Conservation (phyloP, 2,329 filamentous ascomycete species). For the Chalaropsis ovoidea region DNA sequence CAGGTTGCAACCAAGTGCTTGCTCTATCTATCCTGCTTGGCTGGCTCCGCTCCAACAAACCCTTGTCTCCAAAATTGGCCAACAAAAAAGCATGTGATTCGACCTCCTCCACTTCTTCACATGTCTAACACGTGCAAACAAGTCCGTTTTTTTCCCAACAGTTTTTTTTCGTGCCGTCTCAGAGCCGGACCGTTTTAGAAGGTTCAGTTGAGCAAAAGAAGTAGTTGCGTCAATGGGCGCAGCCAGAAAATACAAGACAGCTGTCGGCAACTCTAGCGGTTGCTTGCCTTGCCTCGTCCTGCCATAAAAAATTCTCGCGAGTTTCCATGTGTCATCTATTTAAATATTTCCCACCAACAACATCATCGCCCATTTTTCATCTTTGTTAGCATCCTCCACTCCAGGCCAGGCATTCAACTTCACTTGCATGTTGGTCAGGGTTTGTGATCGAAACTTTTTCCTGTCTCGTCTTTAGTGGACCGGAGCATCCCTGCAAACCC, state of each 20-base stretch:
- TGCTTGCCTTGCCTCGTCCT: background rate
- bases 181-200: background rate
- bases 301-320: background rate
- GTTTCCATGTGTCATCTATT: background rate
- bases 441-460: slow-evolving; percentile 3
- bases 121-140: slow-evolving; percentile 24
- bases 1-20: background rate
- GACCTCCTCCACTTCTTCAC: slow-evolving; percentile 20
- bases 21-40: background rate
- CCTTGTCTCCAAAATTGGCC: slow-evolving; percentile 14
- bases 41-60: slow-evolving; percentile 15
- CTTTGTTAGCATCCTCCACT: slow-evolving; percentile 12
- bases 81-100: slow-evolving; percentile 26
- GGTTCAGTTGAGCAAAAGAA: background rate
- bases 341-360: background rate
- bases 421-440: background rate
- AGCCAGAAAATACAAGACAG: background rate
- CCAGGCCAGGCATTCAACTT: background rate
- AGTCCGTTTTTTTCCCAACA: slow-evolving; percentile 24
- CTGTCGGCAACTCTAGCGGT: background rate
- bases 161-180: slow-evolving; percentile 18
- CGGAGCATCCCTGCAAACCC: background rate
- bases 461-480: background rate
- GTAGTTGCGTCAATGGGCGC: background rate
- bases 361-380: background rate